Conservation (phyloP, 1,139 yeast genomes). For the Yamadazyma atmosphaerica region DNA sequence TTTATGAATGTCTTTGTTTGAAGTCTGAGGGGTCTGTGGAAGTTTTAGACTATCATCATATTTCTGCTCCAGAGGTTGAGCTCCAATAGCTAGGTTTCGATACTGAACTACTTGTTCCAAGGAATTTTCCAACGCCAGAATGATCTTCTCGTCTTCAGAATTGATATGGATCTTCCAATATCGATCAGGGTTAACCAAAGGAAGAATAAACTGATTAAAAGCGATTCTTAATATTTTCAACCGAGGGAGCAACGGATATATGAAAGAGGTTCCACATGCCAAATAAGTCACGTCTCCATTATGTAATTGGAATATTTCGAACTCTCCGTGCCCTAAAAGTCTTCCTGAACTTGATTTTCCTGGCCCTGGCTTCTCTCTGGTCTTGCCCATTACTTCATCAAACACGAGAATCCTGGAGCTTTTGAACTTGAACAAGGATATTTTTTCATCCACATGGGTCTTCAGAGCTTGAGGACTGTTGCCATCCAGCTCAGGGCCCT, state of each 20-base stretch:
- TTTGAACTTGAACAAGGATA: conserved; percentile 36
- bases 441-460: conserved; percentile 35
- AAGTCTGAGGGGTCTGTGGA: conserved; percentile 1
- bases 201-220: conserved; percentile 56
- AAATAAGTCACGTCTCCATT: conserved; percentile 64
- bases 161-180: conserved; percentile 65
- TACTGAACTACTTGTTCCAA: conserved; percentile 46
- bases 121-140: conserved; percentile 37
- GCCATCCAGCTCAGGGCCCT: background rate
- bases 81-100: conserved; percentile 34
- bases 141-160: conserved; percentile 30
- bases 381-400: conserved; percentile 34
- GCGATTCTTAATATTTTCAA: conserved; percentile 56
- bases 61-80: conserved; percentile 8
- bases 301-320: conserved; percentile 65
- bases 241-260: conserved; percentile 65
- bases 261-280: conserved; percentile 55
- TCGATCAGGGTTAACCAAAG: conserved; percentile 68
- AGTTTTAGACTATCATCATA: conserved; percentile 1
- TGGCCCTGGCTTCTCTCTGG: background rate
- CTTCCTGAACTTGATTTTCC: conserved; percentile 37
- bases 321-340: conserved; percentile 58
- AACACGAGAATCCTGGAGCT: conserved; percentile 44
- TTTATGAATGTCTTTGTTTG: background rate
- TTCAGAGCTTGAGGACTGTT: conserved; percentile 4